Conservation (phyloP, 345 rosid genomes). For the Abelmoschus esculentus region DNA sequence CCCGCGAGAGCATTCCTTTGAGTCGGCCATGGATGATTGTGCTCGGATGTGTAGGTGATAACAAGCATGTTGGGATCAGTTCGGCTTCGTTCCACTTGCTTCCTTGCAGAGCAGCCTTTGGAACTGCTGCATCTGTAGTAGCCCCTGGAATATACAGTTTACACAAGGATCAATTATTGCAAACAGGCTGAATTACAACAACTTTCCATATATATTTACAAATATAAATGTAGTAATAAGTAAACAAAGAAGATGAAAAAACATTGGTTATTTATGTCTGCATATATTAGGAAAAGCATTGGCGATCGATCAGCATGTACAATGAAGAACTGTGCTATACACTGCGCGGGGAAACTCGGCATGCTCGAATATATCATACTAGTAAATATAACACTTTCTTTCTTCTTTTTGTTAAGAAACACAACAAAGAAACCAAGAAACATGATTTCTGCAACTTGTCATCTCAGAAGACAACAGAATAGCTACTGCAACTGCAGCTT, state of each 20-base stretch:
- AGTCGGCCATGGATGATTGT: slow-evolving; percentile 94
- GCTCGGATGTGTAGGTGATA: slow-evolving; percentile 93
- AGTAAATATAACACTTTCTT: too few species aligned
- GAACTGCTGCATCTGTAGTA: slow-evolving; percentile 97
- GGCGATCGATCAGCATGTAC: neutral
- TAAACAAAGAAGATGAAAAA: neutral
- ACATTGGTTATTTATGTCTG: neutral
- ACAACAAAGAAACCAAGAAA: neutral
- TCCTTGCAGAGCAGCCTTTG: slow-evolving; percentile 93
- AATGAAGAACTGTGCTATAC: neutral
- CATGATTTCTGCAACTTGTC: neutral
- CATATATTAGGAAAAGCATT: neutral
- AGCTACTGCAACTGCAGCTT: neutral
- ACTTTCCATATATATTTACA: too few species aligned
- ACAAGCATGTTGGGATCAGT: slow-evolving; percentile 95
- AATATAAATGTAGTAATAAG: neutral
- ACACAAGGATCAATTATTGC: neutral
- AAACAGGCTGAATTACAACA: neutral
- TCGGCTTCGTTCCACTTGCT: slow-evolving; percentile 95
- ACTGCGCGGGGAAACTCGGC: too few species aligned
- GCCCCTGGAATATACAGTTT: slow-evolving; percentile 42
- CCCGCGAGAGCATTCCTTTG: slow-evolving; percentile 82
- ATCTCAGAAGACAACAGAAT: neutral
- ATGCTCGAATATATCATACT: too few species aligned
- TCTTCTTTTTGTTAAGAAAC: neutral